phyloP scores from a whole-genome alignment of 805 yeast species.

The Komagataella ulmi region DNA sequence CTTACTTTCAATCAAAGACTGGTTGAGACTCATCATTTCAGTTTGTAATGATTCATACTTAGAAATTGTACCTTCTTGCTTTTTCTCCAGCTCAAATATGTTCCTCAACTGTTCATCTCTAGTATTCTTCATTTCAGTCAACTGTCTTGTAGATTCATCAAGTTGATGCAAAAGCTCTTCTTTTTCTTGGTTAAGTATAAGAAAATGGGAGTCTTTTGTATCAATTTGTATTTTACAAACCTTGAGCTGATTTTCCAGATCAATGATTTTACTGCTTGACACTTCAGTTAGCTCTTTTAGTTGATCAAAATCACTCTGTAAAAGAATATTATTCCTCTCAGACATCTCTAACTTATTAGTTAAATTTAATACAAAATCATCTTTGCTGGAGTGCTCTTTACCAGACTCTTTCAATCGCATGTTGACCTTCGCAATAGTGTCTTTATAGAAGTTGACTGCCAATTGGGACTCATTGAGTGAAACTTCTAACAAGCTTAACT shows the following conservation, averaged over 20 bases:
- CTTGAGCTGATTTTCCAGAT: neutral
- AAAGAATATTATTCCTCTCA: neutral
- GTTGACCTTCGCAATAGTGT: neutral
- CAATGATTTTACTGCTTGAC: neutral
- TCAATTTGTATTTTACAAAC: neutral
- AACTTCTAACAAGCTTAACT: neutral
- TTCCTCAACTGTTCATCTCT: neutral
- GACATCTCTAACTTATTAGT: neutral
- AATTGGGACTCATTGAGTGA: neutral
- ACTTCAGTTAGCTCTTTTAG: neutral
- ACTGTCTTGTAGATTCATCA: too few relatives aligned
- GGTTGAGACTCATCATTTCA: neutral
- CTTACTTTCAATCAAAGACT: neutral
- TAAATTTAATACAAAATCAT: neutral
- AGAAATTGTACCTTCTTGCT: neutral
- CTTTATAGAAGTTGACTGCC: neutral
- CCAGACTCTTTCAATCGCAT: neutral
- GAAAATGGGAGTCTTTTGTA: neutral
- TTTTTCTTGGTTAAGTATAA: neutral
- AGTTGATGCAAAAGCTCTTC: neutral
- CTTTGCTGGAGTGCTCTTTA: neutral
- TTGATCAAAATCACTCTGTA: neutral
- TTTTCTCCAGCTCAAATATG: neutral
- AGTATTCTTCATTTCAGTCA: neutral
- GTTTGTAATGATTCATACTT: neutral